Percentiles rank a stretch among this genome's conserved stretches.
These are phyloP conservation scores for Hippophae rhamnoides DNA, from an alignment of 306 rosid species.

Conservation along the genomic window DNA sequence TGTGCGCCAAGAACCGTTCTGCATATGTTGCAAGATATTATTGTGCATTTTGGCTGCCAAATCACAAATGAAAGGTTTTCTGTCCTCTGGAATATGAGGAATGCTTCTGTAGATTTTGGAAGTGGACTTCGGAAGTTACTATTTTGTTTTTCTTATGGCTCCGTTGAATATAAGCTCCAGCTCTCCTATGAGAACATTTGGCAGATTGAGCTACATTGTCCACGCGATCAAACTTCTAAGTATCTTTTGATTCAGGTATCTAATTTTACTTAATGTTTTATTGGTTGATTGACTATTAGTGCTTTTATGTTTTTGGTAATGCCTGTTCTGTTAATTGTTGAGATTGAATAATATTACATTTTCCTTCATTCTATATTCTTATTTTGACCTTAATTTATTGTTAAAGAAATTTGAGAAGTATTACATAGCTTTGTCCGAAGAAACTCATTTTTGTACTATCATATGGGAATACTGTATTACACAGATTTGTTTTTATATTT, in stretches of 20 bases:
- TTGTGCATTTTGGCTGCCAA: conserved; percentile 57
- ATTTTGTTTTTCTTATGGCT: conserved; percentile 19
- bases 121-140: conserved; percentile 30
- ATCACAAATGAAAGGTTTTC: conserved; percentile 33
- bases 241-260: conserved; percentile 74
- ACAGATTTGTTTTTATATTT: too few relatives aligned
- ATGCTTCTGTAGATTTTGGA: conserved; percentile 47
- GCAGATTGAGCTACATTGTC: conserved; percentile 48
- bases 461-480: too few relatives aligned
- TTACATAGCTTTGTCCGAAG: too few relatives aligned
- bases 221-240: conserved; percentile 25
- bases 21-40: conserved; percentile 27
- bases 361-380: background rate
- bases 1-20: conserved; percentile 34
- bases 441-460: too few relatives aligned
- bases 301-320: background rate
- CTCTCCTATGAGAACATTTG: conserved; percentile 57
- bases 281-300: background rate
- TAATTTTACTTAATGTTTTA: background rate
- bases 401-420: too few relatives aligned
- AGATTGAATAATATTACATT: background rate
- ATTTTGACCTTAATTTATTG: too few relatives aligned
- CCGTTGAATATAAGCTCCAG: conserved; percentile 35
- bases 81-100: conserved; percentile 21
- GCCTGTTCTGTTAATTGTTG: background rate